Evolutionary conservation across 2,329 filamentous ascomycete species (phyloP).

Genomic region (Colletotrichum sp.): DNA sequence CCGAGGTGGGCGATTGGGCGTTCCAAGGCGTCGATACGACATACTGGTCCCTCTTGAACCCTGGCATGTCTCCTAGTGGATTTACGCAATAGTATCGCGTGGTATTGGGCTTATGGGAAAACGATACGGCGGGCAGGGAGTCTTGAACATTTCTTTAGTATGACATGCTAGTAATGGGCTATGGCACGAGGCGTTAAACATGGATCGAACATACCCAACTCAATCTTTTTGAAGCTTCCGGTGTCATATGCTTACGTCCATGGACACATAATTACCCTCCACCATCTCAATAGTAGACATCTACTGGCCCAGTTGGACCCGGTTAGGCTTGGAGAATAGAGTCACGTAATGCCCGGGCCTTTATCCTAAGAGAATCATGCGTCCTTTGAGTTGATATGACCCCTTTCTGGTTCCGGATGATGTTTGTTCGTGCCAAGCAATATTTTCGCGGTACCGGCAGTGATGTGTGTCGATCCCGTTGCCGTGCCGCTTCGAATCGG

Average conservation of each 20-base stretch:
- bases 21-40: conserved; percentile 45
- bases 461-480: not conserved
- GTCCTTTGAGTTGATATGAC: not conserved
- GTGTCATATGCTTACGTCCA: not conserved
- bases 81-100: not conserved
- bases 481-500: not conserved
- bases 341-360: not conserved
- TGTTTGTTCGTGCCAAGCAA: not conserved
- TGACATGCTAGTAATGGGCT: not conserved
- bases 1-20: conserved; percentile 42
- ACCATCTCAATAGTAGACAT: not conserved
- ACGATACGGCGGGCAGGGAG: not conserved
- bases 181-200: not conserved
- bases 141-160: not conserved
- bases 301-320: not conserved
- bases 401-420: not conserved
- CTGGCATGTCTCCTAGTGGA: conserved; percentile 7
- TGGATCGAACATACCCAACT: not conserved
- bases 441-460: not conserved
- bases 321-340: not conserved
- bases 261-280: not conserved
- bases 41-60: conserved; percentile 38
- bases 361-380: not conserved
- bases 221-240: not conserved
- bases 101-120: not conserved